Conservation (phyloP, 768 basidiomycete genomes). For the Auriscalpium vulgare region DNA sequence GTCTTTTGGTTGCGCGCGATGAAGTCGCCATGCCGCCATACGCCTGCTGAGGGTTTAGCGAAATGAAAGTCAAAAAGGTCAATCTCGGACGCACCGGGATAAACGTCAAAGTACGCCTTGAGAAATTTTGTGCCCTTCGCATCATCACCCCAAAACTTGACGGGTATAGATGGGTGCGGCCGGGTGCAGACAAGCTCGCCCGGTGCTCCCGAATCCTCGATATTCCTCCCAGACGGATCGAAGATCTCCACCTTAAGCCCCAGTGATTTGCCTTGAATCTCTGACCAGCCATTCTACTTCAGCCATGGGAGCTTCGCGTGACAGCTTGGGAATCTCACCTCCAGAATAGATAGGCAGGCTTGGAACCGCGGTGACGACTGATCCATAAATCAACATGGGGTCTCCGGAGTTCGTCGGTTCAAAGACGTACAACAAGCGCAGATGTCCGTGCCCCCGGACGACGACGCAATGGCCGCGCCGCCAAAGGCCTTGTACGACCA, state of each 20-base stretch:
- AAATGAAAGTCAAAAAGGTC: not conserved
- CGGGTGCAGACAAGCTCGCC: conserved; percentile 65
- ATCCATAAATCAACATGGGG: not conserved
- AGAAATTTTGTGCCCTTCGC: conserved; percentile 43
- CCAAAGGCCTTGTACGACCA: conserved; percentile 56
- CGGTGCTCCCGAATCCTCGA: conserved; percentile 33
- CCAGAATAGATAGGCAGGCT: conserved; percentile 53
- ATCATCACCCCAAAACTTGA: conserved; percentile 62
- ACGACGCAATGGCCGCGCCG: conserved; percentile 40
- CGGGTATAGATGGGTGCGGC: conserved; percentile 62
- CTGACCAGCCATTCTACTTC: conserved; percentile 24
- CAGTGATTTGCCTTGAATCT: conserved; percentile 54
- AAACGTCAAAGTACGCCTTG: conserved; percentile 57
- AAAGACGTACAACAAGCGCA: conserved; percentile 44
- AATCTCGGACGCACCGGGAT: conserved; percentile 36
- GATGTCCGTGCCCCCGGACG: conserved; percentile 72
- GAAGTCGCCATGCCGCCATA: conserved; percentile 68
- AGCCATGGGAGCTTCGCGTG: not conserved
- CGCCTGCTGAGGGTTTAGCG: conserved; percentile 26
- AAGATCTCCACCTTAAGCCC: conserved; percentile 65
- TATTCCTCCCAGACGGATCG: conserved; percentile 45
- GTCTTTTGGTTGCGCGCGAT: conserved; percentile 56
- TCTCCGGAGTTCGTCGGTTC: not conserved
- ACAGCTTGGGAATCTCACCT: conserved; percentile 31
- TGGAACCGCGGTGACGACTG: conserved; percentile 47